Conservation (phyloP, 2,329 filamentous ascomycete species). For the Claviceps digitariae region DNA sequence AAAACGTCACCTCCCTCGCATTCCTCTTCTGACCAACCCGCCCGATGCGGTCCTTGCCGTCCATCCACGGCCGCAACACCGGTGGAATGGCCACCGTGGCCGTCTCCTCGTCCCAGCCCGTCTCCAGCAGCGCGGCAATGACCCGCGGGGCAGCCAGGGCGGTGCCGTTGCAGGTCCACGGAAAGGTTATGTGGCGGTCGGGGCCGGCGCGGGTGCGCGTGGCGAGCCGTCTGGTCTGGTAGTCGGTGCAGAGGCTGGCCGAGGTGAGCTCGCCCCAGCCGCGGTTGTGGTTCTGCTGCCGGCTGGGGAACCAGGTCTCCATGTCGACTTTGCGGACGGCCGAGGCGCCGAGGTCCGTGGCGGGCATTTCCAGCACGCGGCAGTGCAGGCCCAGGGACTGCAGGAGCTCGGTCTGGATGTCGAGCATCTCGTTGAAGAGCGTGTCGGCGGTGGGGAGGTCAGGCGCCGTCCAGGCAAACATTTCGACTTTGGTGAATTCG, state of each 20-base stretch:
- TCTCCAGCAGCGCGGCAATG: constrained; percentile 77
- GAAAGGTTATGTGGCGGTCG: constrained; percentile 49
- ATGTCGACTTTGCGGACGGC: constrained; percentile 84
- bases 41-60: constrained; percentile 52
- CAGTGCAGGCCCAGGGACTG: constrained; percentile 65
- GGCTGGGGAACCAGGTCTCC: constrained; percentile 83
- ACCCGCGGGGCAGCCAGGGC: constrained; percentile 84
- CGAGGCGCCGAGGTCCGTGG: constrained; percentile 75
- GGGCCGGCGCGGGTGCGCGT: constrained; percentile 58
- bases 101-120: constrained; percentile 65
- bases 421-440: constrained; percentile 73
- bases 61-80: constrained; percentile 75
- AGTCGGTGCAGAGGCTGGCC: constrained; percentile 85
- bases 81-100: constrained; percentile 62
- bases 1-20: constrained; percentile 2
- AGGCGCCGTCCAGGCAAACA: constrained; percentile 81
- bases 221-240: constrained; percentile 71
- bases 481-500: constrained; percentile 96
- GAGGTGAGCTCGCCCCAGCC: constrained; percentile 94
- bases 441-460: constrained; percentile 33
- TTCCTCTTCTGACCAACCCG: constrained; percentile 13
- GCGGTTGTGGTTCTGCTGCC: constrained; percentile 32
- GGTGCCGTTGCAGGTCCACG: constrained; percentile 88
- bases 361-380: constrained; percentile 86
- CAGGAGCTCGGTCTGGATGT: constrained; percentile 76